Percentiles rank a stretch among this genome's conserved stretches.
Evolutionary conservation across 257 asterid species (phyloP).

Genomic region (Rubia yunnanensis): DNA sequence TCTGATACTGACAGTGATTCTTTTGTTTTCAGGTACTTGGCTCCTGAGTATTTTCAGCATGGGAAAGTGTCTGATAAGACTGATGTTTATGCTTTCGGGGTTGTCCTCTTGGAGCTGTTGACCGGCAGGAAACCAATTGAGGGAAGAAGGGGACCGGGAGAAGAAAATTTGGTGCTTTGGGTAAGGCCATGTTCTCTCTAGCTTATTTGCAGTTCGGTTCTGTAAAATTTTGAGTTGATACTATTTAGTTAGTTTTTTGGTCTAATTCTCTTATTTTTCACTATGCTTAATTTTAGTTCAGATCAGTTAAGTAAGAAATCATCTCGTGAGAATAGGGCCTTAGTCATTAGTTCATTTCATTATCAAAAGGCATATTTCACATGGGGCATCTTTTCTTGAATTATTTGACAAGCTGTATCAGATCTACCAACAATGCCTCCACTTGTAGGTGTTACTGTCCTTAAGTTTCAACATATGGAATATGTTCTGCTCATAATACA

Average conservation of each 20-base stretch:
- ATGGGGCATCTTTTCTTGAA: neutral
- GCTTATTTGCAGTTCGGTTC: no score
- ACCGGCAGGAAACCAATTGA: conserved; percentile 87
- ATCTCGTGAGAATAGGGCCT: no score
- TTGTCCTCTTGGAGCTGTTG: conserved; percentile 77
- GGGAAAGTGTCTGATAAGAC: conserved; percentile 93
- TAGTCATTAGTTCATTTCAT: conserved; percentile 16
- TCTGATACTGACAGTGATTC: conserved; percentile 11
- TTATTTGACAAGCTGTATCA: neutral
- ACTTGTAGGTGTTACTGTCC: neutral
- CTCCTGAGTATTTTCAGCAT: conserved; percentile 94
- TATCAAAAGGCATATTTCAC: neutral
- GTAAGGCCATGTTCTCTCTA: conserved; percentile 34
- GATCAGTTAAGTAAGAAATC: no score
- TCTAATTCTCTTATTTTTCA: no score
- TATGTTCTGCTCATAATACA: neutral
- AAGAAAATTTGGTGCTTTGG: conserved; percentile 80
- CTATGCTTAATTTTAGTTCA: no score
- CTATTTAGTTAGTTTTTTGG: no score
- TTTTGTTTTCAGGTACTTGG: conserved; percentile 51
- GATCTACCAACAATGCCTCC: neutral
- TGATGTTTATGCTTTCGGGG: conserved; percentile 81
- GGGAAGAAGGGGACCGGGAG: conserved; percentile 71
- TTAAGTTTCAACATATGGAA: neutral
- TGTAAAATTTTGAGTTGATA: no score